Percentiles rank a stretch among this genome's conserved stretches.
Conservation (phyloP, 768 basidiomycete genomes). For the Scleroderma bovista region DNA sequence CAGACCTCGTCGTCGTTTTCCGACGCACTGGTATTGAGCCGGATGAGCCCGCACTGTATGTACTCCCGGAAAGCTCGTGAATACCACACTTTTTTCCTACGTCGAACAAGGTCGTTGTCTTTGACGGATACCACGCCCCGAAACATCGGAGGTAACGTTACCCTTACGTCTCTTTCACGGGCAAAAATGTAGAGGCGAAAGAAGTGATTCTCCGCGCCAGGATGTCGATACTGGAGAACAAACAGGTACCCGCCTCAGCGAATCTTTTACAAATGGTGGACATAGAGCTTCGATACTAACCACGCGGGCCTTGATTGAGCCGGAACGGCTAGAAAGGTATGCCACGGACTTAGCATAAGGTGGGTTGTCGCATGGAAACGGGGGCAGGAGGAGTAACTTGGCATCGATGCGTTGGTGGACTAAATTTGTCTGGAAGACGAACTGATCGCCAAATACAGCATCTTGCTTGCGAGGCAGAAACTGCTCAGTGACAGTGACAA, state of each 20-base stretch:
- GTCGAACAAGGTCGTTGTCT: constrained; percentile 7
- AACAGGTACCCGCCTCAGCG: constrained; percentile 1
- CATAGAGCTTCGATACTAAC: constrained; percentile 15
- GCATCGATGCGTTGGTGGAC: constrained; percentile 20
- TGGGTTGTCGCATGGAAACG: constrained; percentile 19
- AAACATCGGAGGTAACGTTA: constrained; percentile 22
- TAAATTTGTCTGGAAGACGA: constrained; percentile 20
- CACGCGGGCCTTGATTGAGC: constrained; percentile 18
- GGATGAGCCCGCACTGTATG: constrained; percentile 18
- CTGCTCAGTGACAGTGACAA: constrained; percentile 17
- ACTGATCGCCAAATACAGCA: constrained; percentile 27
- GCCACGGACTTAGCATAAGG: constrained; percentile 30
- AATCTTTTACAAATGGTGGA: not conserved
- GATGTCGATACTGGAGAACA: constrained; percentile 17
- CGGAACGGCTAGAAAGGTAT: constrained; percentile 25
- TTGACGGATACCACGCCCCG: constrained; percentile 24
- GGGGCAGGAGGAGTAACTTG: constrained; percentile 23
- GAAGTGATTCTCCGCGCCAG: constrained; percentile 21
- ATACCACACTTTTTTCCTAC: constrained; percentile 12
- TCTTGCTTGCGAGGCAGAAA: constrained; percentile 26
- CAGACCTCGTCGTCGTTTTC: constrained; percentile 27
- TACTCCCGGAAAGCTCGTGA: constrained; percentile 21
- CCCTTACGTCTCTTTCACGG: constrained; percentile 24
- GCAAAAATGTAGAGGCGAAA: constrained; percentile 27
- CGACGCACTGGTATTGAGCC: constrained; percentile 9